Conservation (phyloP, 441 rosid species). For the Biscutella auriculata region DNA sequence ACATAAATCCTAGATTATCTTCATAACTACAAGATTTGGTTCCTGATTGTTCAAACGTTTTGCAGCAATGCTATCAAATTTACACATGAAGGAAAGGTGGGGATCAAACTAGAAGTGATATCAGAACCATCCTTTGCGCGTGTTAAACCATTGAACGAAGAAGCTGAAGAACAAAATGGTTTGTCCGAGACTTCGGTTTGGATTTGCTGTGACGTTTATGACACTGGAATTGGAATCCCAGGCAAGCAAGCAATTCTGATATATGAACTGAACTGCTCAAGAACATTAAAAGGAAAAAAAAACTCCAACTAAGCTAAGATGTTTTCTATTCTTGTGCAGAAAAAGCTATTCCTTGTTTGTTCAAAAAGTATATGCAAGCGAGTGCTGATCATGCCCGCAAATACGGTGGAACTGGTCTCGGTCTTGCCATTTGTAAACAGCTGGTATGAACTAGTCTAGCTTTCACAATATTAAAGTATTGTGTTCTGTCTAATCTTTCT, state of each 20-base stretch:
- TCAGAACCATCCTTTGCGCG: constrained; percentile 47
- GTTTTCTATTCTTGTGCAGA: constrained; percentile 34
- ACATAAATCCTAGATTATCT: neutral
- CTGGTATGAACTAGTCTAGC: constrained; percentile 38
- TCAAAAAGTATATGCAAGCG: constrained; percentile 91
- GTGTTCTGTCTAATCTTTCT: neutral
- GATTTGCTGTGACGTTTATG: constrained; percentile 82
- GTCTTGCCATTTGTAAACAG: constrained; percentile 95
- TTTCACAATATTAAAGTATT: neutral
- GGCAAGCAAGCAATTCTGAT: constrained; percentile 25
- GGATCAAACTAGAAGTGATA: constrained; percentile 63
- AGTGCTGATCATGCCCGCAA: constrained; percentile 88
- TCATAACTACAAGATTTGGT: neutral
- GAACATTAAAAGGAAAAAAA: neutral
- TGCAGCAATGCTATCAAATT: constrained; percentile 89
- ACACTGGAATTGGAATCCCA: constrained; percentile 96
- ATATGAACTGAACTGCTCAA: neutral
- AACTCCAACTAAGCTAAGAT: neutral
- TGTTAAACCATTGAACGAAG: constrained; percentile 16
- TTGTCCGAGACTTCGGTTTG: constrained; percentile 55
- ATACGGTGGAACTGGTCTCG: constrained; percentile 97
- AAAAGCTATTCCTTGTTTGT: constrained; percentile 70
- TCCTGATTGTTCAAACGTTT: neutral
- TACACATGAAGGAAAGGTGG: constrained; percentile 87
- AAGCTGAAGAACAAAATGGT: constrained; percentile 28